A percentile compares a stretch with the other conserved stretches of the same genome.
These are phyloP conservation scores for Metarhizium rileyi DNA, from an alignment of 2,329 filamentous ascomycete genomes.

Conservation along the genomic window DNA sequence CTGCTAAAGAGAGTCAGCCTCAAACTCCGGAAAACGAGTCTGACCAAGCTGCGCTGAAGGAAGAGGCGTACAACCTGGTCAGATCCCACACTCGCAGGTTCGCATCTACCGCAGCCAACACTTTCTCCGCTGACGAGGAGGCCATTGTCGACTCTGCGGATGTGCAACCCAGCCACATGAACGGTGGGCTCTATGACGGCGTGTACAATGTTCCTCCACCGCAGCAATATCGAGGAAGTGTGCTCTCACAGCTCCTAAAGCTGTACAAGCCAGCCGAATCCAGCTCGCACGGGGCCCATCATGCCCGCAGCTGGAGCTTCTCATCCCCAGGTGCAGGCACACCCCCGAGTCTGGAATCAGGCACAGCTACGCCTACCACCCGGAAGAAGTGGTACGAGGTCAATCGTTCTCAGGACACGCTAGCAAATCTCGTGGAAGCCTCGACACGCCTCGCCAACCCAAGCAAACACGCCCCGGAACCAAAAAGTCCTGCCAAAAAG, in stretches of 20 bases:
- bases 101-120: conserved; percentile 7
- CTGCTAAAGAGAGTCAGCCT: not conserved
- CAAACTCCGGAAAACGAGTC: conserved; percentile 3
- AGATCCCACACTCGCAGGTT: conserved; percentile 28
- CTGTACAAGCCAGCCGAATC: conserved; percentile 32
- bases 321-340: conserved; percentile 19
- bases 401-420: conserved; percentile 35
- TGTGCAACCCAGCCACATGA: conserved; percentile 21
- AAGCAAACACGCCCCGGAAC: conserved; percentile 9
- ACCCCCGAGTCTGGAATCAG: conserved; percentile 26
- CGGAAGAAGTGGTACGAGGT: conserved; percentile 39
- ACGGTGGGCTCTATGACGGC: conserved; percentile 30
- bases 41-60: conserved; percentile 8
- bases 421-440: conserved; percentile 37
- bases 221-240: conserved; percentile 32
- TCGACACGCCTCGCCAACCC: conserved; percentile 22
- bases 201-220: conserved; percentile 31
- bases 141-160: conserved; percentile 10
- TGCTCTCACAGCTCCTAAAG: conserved; percentile 36
- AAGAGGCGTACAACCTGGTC: conserved; percentile 33
- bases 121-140: conserved; percentile 7
- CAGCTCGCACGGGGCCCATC: conserved; percentile 8
- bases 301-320: conserved; percentile 15
- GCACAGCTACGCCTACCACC: conserved; percentile 30
- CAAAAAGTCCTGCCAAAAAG: conserved; percentile 19